These are phyloP conservation scores for Trichoderma breve DNA, from an alignment of 2,329 filamentous ascomycete genomes.

Conservation along the genomic window DNA sequence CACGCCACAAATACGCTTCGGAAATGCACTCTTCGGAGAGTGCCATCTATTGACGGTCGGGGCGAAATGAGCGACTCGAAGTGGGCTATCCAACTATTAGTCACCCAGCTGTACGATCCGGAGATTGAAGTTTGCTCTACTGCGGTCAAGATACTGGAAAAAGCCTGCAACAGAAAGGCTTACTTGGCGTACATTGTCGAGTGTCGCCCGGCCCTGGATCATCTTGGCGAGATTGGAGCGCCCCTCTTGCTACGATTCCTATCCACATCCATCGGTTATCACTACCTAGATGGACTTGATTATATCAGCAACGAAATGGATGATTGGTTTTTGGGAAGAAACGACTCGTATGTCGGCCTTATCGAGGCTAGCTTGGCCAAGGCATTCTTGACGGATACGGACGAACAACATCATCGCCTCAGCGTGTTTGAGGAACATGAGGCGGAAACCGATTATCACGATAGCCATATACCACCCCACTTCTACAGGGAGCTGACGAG, in stretches of 20 bases:
- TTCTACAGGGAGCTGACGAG: conserved; percentile 95
- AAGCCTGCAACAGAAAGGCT: conserved; percentile 88
- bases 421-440: conserved; percentile 60
- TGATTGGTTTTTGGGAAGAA: conserved; percentile 96
- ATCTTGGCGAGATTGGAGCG: conserved; percentile 93
- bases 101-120: conserved; percentile 97
- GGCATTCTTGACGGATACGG: conserved; percentile 68
- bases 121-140: conserved; percentile 96
- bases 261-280: conserved; percentile 94
- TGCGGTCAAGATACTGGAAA: conserved; percentile 94
- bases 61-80: conserved; percentile 66
- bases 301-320: conserved; percentile 99
- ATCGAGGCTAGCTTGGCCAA: conserved; percentile 94
- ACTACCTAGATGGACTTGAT: conserved; percentile 93
- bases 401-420: conserved; percentile 56
- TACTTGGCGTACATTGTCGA: conserved; percentile 96
- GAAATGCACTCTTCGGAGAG: conserved; percentile 69
- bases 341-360: conserved; percentile 90
- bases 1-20: conserved; percentile 82
- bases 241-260: conserved; percentile 88
- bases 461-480: conserved; percentile 81
- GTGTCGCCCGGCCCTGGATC: conserved; percentile 89
- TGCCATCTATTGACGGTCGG: conserved; percentile 38
- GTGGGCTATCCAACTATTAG: conserved; percentile 94
- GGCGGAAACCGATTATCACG: conserved; percentile 56